Conservation (phyloP, 78 protist genomes). For the Tieghemostelium lacteum region DNA sequence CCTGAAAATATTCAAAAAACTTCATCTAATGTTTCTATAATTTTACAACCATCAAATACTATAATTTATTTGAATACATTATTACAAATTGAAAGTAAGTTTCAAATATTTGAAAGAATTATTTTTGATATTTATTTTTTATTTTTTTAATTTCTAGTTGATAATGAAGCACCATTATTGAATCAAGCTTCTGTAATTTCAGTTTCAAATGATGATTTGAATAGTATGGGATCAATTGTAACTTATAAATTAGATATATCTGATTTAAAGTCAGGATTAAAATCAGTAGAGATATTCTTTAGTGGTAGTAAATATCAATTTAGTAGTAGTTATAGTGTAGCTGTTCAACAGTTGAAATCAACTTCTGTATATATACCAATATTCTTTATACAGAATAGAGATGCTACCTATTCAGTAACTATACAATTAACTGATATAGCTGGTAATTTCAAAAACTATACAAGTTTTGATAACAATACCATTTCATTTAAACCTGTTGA, state of each 20-base stretch:
- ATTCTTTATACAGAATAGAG: no score
- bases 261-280: neutral
- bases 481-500: no score
- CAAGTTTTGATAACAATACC: no score
- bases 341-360: slow-evolving; percentile 32
- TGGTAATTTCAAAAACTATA: no score
- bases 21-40: no score
- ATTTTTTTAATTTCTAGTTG: slow-evolving; percentile 3
- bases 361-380: no score
- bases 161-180: neutral
- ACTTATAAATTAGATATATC: neutral
- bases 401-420: no score
- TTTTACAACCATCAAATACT: no score
- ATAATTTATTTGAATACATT: no score
- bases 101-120: neutral
- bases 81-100: slow-evolving; percentile 29
- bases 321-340: neutral
- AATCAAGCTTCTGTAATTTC: slow-evolving; percentile 5
- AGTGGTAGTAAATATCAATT: neutral
- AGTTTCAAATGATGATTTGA: neutral
- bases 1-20: slow-evolving; percentile 56
- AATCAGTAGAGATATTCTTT: no score
- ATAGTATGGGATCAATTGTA: neutral
- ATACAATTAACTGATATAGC: no score
- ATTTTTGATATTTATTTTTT: neutral